Evolutionary conservation across 1,284 basidiomycete species (phyloP), one percentile per base, ranked within the genome.

Genomic region (Uromyces viciae-fabae): DNA sequence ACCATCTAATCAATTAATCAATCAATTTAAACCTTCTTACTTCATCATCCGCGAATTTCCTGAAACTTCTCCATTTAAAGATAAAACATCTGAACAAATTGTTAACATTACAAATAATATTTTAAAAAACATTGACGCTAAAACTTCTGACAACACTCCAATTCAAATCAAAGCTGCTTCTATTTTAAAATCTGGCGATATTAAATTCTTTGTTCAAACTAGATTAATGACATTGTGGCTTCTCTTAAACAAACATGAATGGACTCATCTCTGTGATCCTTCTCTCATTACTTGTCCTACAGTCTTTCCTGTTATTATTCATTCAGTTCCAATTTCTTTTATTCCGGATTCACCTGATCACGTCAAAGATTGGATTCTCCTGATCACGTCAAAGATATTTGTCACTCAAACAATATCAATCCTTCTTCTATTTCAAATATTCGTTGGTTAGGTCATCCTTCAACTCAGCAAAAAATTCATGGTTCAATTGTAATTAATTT

Each of bases 241-340:
- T 36, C 33, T 36, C 19, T 33, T 38, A 22, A 11, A 64, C 62
- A 64, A 64, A 64, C 62, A 64, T 38, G 25, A 31, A 33, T 60
- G 58, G 58, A 60, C 58, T 60, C 28, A 28, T 7, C 25, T 60
- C 11, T 60, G 58, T 19, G 58, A 60, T 31, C 58, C 58, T 31
- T 7, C 5, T 3, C 58, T 66, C 14, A n/a, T 64, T 8, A 64
- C 62, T 38, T 38, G 36, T 11, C 62, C 62, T 2, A 38, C 62
- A 4, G 28, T 25, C 43, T 68, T 42, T 42, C 64, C 17, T 25
- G 40, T 68, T n/a, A 68, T 42, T 43, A 3, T 68, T 2, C 64
- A 68, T 15, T 68, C 64, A n/a, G 38, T 42, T 14, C 64, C 64
- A 42, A 68, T 36, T 42, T 42, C 64, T 2, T 68, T 68, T n/a